Evolutionary conservation across 2,329 filamentous ascomycete genomes (phyloP).

Genomic region (Gaeumannomyces tritici): DNA sequence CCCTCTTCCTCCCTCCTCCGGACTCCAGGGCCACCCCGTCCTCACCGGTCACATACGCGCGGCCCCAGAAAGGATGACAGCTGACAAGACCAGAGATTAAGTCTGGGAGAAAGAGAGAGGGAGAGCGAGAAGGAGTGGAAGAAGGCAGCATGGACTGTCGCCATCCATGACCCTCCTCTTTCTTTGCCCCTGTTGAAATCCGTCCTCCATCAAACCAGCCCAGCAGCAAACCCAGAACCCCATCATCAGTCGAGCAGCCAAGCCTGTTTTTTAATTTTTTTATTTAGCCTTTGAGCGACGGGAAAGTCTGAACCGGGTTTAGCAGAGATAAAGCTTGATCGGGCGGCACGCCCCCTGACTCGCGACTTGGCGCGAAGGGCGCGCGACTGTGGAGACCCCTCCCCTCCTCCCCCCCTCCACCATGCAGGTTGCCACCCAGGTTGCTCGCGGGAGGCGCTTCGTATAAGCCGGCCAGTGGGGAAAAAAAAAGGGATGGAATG

Average conservation of each 20-base stretch:
- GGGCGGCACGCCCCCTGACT: background rate
- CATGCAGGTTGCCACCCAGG: too few species aligned
- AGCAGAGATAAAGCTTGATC: background rate
- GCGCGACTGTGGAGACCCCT: too few species aligned
- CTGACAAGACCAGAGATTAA: background rate
- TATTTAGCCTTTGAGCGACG: background rate
- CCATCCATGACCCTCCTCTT: too few species aligned
- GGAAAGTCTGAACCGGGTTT: background rate
- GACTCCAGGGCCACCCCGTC: too few species aligned
- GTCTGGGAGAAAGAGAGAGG: background rate
- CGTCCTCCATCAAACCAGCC: background rate
- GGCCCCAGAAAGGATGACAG: background rate
- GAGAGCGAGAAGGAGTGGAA: background rate
- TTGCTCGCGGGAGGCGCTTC: background rate
- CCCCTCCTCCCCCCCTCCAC: too few species aligned
- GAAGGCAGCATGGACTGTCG: too few species aligned
- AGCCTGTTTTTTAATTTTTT: background rate
- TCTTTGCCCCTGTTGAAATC: too few species aligned
- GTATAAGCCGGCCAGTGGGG: background rate
- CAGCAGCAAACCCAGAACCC: background rate
- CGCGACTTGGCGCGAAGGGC: background rate
- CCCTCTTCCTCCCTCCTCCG: too few species aligned
- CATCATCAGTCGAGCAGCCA: background rate
- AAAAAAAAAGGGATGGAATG: too few species aligned
- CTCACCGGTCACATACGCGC: background rate